Evolutionary conservation across 805 yeast species (phyloP).

Genomic region (Blastobotrys robertii): DNA sequence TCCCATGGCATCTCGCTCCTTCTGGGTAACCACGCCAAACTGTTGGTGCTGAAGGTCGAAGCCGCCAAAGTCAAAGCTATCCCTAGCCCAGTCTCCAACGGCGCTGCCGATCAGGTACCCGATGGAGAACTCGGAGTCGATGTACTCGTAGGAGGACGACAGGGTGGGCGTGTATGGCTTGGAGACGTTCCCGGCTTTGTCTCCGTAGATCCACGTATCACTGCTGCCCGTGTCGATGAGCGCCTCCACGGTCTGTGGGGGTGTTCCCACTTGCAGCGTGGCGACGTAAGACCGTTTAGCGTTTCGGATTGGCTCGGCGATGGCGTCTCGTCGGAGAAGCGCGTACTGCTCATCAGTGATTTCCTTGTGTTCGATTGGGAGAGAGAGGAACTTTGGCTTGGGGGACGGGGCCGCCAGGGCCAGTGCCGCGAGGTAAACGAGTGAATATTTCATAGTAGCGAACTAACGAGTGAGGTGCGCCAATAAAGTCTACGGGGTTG

Average conservation of each 20-base stretch:
- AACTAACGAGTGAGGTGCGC: too few species aligned
- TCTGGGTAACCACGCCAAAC: constrained; percentile 71
- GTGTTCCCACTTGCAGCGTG: constrained; percentile 39
- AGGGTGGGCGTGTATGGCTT: constrained; percentile 5
- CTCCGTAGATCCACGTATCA: constrained; percentile 46
- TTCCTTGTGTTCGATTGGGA: too few species aligned
- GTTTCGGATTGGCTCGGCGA: too few species aligned
- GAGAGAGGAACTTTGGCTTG: too few species aligned
- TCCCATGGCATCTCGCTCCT: constrained; percentile 28
- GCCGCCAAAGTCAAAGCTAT: constrained; percentile 34
- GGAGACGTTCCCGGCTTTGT: neutral
- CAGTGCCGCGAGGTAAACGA: too few species aligned
- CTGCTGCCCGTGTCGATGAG: constrained; percentile 64
- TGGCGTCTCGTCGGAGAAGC: too few species aligned
- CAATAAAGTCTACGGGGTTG: too few species aligned
- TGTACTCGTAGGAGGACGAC: constrained; percentile 66
- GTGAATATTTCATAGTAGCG: too few species aligned
- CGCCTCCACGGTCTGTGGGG: constrained; percentile 42
- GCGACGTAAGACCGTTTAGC: too few species aligned
- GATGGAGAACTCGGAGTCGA: constrained; percentile 46
- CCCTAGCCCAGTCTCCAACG: constrained; percentile 47
- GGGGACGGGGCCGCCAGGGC: too few species aligned
- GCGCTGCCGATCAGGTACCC: constrained; percentile 39
- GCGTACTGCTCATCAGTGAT: too few species aligned
- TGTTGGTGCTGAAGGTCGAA: constrained; percentile 43